Evolutionary conservation across 2,329 filamentous ascomycete species (phyloP).

Genomic region (Claviceps arundinis): DNA sequence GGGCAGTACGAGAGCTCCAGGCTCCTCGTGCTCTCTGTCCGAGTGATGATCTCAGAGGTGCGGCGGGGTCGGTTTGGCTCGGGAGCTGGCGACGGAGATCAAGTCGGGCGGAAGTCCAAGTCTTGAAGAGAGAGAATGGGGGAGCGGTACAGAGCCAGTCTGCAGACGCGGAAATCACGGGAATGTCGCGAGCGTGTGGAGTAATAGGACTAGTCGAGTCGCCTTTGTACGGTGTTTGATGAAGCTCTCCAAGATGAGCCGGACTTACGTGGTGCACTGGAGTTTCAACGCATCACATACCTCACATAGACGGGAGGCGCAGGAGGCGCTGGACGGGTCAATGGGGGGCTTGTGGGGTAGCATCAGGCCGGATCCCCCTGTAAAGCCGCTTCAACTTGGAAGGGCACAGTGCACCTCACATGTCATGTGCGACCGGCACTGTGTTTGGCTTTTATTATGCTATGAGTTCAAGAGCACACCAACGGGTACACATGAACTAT

Average conservation of each 20-base stretch:
- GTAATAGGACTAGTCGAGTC: neutral
- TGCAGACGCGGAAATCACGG: neutral
- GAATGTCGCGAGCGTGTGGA: neutral
- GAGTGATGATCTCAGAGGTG: neutral
- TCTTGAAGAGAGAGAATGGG: neutral
- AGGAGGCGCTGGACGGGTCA: neutral
- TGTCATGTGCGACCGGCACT: too few relatives aligned
- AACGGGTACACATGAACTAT: too few relatives aligned
- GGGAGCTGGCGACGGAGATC: neutral
- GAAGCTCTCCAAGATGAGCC: neutral
- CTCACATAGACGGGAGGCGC: neutral
- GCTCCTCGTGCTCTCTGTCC: constrained; percentile 1
- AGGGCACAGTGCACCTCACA: neutral
- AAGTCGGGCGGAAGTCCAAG: neutral
- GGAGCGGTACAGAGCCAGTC: neutral
- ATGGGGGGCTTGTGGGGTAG: neutral
- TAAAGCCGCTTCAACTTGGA: neutral
- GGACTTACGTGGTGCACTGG: neutral
- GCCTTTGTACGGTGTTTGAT: neutral
- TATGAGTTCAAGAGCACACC: too few relatives aligned
- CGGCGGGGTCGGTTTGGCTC: neutral
- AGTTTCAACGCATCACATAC: too few relatives aligned
- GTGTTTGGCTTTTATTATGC: too few relatives aligned
- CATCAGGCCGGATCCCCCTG: neutral
- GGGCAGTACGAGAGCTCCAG: constrained; percentile 17